These are phyloP conservation scores for Graphium sp. DNA, from an alignment of 2,329 filamentous ascomycete species.

Conservation along the genomic window DNA sequence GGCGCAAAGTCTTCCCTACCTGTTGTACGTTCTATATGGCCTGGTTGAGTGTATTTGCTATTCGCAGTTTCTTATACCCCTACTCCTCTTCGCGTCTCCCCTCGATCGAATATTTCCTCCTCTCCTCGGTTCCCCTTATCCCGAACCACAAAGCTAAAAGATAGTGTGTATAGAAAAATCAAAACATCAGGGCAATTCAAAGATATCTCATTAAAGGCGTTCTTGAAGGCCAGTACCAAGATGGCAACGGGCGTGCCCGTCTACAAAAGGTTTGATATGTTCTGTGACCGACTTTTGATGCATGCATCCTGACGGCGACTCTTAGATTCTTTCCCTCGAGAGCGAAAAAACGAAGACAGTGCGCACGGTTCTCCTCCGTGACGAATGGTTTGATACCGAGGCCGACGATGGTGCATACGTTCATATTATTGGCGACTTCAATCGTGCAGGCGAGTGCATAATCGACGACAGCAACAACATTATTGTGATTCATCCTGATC, in stretches of 20 bases:
- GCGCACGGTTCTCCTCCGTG: constrained; percentile 59
- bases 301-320: constrained; percentile 6
- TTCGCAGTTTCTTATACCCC: no score
- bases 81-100: no score
- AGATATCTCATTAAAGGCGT: constrained; percentile 70
- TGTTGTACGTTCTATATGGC: background rate
- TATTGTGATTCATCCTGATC: constrained; percentile 84
- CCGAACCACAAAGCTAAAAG: no score
- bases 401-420: constrained; percentile 62
- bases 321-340: constrained; percentile 63
- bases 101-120: background rate
- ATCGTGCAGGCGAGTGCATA: constrained; percentile 52
- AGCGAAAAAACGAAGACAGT: constrained; percentile 52
- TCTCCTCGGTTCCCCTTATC: background rate
- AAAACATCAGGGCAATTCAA: constrained; percentile 61
- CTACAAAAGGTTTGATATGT: constrained; percentile 51
- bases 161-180: constrained; percentile 34
- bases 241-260: constrained; percentile 39
- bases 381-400: constrained; percentile 73
- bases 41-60: no score
- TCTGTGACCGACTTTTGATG: background rate
- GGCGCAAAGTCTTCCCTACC: background rate
- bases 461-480: constrained; percentile 73
- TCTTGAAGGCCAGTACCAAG: constrained; percentile 49
- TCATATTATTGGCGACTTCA: constrained; percentile 71